Conservation (phyloP, 441 rosid genomes). For the Erodium trifolium region DNA sequence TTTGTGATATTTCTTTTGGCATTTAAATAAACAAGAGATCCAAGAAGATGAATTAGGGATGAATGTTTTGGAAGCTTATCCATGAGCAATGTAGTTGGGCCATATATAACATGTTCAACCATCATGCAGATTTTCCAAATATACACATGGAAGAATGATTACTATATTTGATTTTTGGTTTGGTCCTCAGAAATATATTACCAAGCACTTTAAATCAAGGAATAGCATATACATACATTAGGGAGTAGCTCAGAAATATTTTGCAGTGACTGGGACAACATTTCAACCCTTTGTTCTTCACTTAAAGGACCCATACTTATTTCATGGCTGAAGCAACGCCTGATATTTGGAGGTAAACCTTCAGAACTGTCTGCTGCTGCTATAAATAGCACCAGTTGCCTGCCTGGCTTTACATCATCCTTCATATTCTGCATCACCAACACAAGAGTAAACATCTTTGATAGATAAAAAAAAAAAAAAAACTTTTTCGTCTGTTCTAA, state of each 20-base stretch:
- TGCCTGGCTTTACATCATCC: constrained; percentile 29
- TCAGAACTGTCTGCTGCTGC: constrained; percentile 81
- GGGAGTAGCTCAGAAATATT: constrained; percentile 53
- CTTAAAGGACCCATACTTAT: constrained; percentile 69
- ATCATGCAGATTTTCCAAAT: constrained; percentile 1
- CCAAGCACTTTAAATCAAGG: constrained; percentile 2
- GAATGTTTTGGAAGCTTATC: not conserved
- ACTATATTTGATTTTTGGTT: not conserved
- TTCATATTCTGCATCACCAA: constrained; percentile 19
- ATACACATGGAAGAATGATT: constrained; percentile 1
- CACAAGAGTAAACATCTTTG: no score
- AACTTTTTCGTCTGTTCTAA: no score
- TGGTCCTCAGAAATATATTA: not conserved
- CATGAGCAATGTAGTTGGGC: constrained; percentile 4
- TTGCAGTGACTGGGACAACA: constrained; percentile 66
- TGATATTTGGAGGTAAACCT: constrained; percentile 71
- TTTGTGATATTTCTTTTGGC: not conserved
- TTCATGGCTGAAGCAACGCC: constrained; percentile 98
- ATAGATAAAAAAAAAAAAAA: constrained; percentile 17
- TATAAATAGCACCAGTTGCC: constrained; percentile 62
- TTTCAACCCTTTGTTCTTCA: constrained; percentile 76
- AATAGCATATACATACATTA: constrained; percentile 40
- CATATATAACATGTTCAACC: not conserved
- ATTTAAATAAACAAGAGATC: not conserved
- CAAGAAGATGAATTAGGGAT: not conserved